A percentile compares a stretch with the other conserved stretches of the same genome.
These are phyloP conservation scores for Pseudogymnoascus sp. DNA, from an alignment of 2,329 filamentous ascomycete genomes.

Conservation along the genomic window DNA sequence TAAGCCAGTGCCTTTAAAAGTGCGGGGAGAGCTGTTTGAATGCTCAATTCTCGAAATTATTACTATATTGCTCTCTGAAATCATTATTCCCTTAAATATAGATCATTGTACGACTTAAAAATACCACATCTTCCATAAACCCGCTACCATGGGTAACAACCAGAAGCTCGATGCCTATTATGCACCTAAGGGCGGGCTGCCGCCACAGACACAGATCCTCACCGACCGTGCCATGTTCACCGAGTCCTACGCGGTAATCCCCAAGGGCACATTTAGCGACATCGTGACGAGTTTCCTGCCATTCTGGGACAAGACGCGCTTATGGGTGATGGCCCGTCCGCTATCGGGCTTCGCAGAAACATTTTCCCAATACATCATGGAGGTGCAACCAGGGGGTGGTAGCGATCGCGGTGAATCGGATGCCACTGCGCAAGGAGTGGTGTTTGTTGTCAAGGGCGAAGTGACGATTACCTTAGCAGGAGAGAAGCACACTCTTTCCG, in stretches of 20 bases:
- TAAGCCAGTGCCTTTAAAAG: background rate
- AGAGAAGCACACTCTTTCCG: background rate
- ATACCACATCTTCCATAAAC: background rate
- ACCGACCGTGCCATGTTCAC: slow-evolving; percentile 11
- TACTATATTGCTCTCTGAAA: background rate
- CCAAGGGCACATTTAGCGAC: slow-evolving; percentile 4
- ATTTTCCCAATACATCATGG: slow-evolving; percentile 10
- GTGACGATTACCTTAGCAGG: background rate
- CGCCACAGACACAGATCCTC: slow-evolving; percentile 1
- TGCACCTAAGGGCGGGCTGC: slow-evolving; percentile 4
- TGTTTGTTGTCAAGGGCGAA: slow-evolving; percentile 3
- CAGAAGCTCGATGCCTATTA: slow-evolving; percentile 5
- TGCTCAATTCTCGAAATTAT: background rate
- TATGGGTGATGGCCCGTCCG: slow-evolving; percentile 11
- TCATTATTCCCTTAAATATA: background rate
- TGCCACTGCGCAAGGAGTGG: background rate
- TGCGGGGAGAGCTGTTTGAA: background rate
- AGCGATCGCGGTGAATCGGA: slow-evolving; percentile 10
- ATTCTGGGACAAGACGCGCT: slow-evolving; percentile 3
- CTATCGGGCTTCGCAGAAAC: slow-evolving; percentile 9
- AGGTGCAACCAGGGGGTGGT: slow-evolving; percentile 5
- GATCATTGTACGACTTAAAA: background rate
- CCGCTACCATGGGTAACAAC: slow-evolving; percentile 1
- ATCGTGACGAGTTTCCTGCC: slow-evolving; percentile 10
- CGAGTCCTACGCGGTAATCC: slow-evolving; percentile 4